phyloP scores from a whole-genome alignment of 257 asterid species.

The Mentha longifolia region DNA sequence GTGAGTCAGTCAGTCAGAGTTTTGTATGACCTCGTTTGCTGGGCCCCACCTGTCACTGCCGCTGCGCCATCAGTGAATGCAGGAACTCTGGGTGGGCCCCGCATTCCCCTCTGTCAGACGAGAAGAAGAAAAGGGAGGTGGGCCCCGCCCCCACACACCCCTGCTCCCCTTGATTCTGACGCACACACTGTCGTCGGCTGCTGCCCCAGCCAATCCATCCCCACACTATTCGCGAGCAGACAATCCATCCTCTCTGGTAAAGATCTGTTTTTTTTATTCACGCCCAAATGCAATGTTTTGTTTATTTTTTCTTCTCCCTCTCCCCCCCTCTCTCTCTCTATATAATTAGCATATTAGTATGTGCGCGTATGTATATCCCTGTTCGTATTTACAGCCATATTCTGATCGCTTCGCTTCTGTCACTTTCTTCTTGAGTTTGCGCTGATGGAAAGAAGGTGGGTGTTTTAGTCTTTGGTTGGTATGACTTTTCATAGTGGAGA shows the following conservation, averaged over 20 bases:
- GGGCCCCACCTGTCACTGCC: conserved; percentile 39
- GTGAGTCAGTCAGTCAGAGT: conserved; percentile 6
- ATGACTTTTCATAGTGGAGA: conserved; percentile 38
- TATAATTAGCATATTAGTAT: conserved; percentile 31
- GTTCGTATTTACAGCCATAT: conserved; percentile 20
- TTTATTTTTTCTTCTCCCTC: not conserved
- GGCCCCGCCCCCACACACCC: conserved; percentile 36
- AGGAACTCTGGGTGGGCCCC: conserved; percentile 29
- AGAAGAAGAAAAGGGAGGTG: conserved; percentile 15
- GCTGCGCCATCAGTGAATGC: not conserved
- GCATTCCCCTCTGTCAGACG: conserved; percentile 28
- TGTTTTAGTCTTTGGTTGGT: conserved; percentile 38
- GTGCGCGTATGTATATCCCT: conserved; percentile 25
- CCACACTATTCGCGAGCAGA: conserved; percentile 28
- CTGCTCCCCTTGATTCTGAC: conserved; percentile 46
- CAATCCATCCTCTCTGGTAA: conserved; percentile 28
- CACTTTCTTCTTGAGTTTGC: conserved; percentile 40
- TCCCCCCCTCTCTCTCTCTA: conserved; percentile 19
- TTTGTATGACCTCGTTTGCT: conserved; percentile 20
- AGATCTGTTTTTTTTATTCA: conserved; percentile 31
- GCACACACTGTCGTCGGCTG: conserved; percentile 45
- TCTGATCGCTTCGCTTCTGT: conserved; percentile 35
- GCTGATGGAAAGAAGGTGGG: conserved; percentile 27
- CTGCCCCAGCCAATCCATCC: conserved; percentile 34
- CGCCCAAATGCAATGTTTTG: conserved; percentile 4